Percentiles rank a stretch among this genome's conserved stretches.
Conservation (phyloP, 192 early-diverging fungal species). For the Thamnidium elegans region DNA sequence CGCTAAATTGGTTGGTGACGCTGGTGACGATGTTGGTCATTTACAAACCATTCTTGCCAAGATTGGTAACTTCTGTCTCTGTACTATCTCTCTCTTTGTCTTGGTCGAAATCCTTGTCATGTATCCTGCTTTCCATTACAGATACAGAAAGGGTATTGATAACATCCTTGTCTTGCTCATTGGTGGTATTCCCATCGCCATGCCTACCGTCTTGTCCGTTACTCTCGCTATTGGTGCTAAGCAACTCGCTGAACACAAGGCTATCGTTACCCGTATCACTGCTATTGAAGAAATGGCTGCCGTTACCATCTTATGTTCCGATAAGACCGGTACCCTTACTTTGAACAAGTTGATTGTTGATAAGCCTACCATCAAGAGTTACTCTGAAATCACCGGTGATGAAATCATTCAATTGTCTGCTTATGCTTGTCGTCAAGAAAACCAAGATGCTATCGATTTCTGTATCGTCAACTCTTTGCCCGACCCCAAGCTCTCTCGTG, state of each 20-base stretch:
- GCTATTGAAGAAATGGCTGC: slow-evolving; percentile 76
- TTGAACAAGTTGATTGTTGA: slow-evolving; percentile 77
- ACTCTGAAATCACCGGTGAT: slow-evolving; percentile 59
- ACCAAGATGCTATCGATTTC: slow-evolving; percentile 79
- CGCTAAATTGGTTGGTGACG: slow-evolving; percentile 69
- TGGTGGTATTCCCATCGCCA: slow-evolving; percentile 78
- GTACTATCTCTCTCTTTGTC: slow-evolving; percentile 68
- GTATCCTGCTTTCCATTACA: slow-evolving; percentile 64
- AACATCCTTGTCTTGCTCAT: slow-evolving; percentile 75
- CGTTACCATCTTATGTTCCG: slow-evolving; percentile 82
- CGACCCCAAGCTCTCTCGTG: slow-evolving; percentile 53
- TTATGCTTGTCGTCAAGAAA: slow-evolving; percentile 71
- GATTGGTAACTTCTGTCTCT: slow-evolving; percentile 77
- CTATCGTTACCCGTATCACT: slow-evolving; percentile 74
- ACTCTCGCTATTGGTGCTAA: slow-evolving; percentile 78
- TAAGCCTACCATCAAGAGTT: slow-evolving; percentile 64
- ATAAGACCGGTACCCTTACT: slow-evolving; percentile 93
- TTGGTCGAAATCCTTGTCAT: slow-evolving; percentile 66
- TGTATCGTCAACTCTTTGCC: slow-evolving; percentile 65
- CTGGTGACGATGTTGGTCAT: slow-evolving; percentile 69
- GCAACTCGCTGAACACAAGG: slow-evolving; percentile 78
- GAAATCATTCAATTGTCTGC: slow-evolving; percentile 66
- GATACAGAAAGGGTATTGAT: slow-evolving; percentile 74
- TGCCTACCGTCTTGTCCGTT: slow-evolving; percentile 73
- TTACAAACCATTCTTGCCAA: slow-evolving; percentile 69